Conservation (phyloP, 306 rosid genomes). For the Potentilla sterilis region DNA sequence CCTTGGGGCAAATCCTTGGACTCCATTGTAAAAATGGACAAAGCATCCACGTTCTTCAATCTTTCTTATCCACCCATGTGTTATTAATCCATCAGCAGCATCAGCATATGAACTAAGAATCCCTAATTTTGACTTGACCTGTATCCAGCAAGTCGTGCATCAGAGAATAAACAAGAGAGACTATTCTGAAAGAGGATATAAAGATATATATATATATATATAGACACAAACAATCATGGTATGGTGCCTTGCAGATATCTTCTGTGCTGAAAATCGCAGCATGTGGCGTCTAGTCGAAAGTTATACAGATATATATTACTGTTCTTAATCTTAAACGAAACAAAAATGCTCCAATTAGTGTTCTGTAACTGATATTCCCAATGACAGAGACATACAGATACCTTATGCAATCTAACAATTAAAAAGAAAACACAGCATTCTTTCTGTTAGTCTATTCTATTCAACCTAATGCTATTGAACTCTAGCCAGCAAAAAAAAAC, state of each 20-base stretch:
- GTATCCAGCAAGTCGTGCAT: conserved; percentile 29
- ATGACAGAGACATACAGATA: not conserved
- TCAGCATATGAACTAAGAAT: conserved; percentile 77
- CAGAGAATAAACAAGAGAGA: conserved; percentile 18
- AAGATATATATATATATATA: not conserved
- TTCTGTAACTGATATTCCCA: not conserved
- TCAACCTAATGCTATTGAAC: not conserved
- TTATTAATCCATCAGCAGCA: conserved; percentile 72
- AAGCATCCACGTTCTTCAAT: conserved; percentile 86
- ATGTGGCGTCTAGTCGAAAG: not conserved
- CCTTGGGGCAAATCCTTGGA: conserved; percentile 94
- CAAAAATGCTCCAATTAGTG: not conserved
- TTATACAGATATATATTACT: not conserved
- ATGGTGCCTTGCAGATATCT: not conserved
- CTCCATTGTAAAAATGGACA: conserved; percentile 90
- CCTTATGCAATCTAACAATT: not conserved
- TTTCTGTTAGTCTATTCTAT: not conserved
- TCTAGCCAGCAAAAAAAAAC: not conserved
- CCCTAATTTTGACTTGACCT: conserved; percentile 86
- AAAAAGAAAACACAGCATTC: not conserved
- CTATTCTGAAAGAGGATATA: not conserved
- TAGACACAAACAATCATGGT: not conserved
- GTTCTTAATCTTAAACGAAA: not conserved
- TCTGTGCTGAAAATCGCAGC: not conserved
- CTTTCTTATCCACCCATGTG: conserved; percentile 97